phyloP scores from a whole-genome alignment of 805 yeast species.

The Candida michaelii region DNA sequence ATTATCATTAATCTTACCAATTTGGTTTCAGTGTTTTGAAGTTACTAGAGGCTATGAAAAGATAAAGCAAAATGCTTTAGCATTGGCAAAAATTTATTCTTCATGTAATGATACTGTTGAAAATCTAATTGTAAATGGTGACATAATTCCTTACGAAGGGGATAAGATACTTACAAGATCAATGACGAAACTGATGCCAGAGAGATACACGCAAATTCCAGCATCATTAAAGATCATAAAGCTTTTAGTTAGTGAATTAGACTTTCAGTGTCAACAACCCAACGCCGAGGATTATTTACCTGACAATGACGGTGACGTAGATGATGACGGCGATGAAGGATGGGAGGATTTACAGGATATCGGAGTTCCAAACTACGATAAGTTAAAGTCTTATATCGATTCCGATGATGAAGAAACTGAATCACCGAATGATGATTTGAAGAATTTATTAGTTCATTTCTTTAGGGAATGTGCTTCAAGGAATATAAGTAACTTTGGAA shows the following conservation, averaged over 20 bases:
- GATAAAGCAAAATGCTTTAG: conserved; percentile 65
- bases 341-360: conserved; percentile 80
- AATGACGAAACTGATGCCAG: conserved; percentile 67
- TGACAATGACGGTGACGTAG: conserved; percentile 42
- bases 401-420: conserved; percentile 42
- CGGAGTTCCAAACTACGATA: conserved; percentile 62
- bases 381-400: conserved; percentile 56
- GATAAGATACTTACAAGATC: conserved; percentile 83
- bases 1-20: conserved; percentile 58
- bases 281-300: conserved; percentile 39
- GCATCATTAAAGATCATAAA: conserved; percentile 73
- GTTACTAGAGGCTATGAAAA: conserved; percentile 75
- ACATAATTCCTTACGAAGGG: conserved; percentile 58
- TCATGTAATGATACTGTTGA: conserved; percentile 56
- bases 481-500: conserved; percentile 51
- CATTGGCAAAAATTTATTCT: conserved; percentile 65
- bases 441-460: conserved; percentile 46
- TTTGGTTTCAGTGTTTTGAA: conserved; percentile 84
- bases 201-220: conserved; percentile 61
- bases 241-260: conserved; percentile 66
- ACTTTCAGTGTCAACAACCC: conserved; percentile 58
- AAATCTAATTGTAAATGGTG: conserved; percentile 69
- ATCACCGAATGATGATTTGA: conserved; percentile 32
- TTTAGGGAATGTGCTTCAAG: conserved; percentile 56
- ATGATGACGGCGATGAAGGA: conserved; percentile 39